A percentile compares a stretch with the other conserved stretches of the same genome.
phyloP scores from a whole-genome alignment of 805 yeast species.

The Metschnikowia similis region DNA sequence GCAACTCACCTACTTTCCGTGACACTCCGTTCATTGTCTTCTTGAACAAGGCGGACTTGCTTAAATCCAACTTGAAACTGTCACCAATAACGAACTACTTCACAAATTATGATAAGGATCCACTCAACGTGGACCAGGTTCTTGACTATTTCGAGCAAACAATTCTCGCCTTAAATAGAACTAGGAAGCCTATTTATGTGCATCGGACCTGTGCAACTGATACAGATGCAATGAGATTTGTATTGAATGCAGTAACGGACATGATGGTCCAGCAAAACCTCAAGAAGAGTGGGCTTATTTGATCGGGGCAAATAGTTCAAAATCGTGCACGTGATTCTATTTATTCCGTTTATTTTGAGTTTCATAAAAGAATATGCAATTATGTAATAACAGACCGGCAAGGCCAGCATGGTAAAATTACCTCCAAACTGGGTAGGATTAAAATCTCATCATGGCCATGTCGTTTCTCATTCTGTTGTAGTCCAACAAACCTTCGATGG shows the following conservation, averaged over 20 bases:
- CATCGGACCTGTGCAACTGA: slow-evolving; percentile 97
- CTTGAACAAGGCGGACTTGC: slow-evolving; percentile 81
- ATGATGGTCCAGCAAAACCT: slow-evolving; percentile 80
- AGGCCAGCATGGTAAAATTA: slow-evolving; percentile 4
- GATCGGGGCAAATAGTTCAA: not conserved
- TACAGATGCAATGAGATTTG: slow-evolving; percentile 81
- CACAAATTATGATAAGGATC: slow-evolving; percentile 68
- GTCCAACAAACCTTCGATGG: slow-evolving; percentile 79
- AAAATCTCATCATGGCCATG: slow-evolving; percentile 82
- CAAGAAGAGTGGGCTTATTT: slow-evolving; percentile 71
- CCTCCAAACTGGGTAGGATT: slow-evolving; percentile 13
- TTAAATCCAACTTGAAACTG: slow-evolving; percentile 61
- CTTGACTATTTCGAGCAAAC: slow-evolving; percentile 64
- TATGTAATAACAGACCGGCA: slow-evolving; percentile 14
- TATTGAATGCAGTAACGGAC: slow-evolving; percentile 88
- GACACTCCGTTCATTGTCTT: slow-evolving; percentile 87
- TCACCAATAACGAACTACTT: slow-evolving; percentile 69
- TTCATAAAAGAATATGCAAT: slow-evolving; percentile 16
- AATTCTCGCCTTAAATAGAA: slow-evolving; percentile 60
- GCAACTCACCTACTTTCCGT: slow-evolving; percentile 81
- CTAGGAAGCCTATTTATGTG: slow-evolving; percentile 75
- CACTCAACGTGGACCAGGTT: slow-evolving; percentile 63
- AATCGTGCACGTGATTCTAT: not conserved
- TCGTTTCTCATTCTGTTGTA: slow-evolving; percentile 84
- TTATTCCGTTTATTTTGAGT: slow-evolving; percentile 8